Percentiles rank a stretch among this genome's conserved stretches.
These are phyloP conservation scores for Coemansia erecta DNA, from an alignment of 192 early-diverging fungal species.

Conservation along the genomic window DNA sequence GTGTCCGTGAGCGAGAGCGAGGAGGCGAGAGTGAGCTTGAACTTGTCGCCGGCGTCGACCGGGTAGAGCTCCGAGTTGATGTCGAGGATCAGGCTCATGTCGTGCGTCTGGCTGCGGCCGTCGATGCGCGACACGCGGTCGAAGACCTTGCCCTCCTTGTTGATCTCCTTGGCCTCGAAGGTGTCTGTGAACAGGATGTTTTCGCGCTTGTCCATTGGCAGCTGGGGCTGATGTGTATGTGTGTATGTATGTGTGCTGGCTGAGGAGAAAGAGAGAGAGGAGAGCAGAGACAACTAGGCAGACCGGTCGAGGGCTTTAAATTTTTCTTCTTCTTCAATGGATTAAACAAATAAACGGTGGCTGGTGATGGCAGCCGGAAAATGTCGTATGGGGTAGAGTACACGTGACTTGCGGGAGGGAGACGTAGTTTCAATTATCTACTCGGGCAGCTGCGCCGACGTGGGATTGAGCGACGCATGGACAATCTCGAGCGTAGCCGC, in stretches of 20 bases:
- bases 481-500: conserved; percentile 63
- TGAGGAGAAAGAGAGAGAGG: background rate
- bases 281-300: too few relatives aligned
- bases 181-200: conserved; percentile 84
- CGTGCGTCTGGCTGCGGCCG: conserved; percentile 78
- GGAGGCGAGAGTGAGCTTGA: conserved; percentile 77
- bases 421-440: background rate
- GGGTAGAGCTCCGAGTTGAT: conserved; percentile 95
- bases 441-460: background rate
- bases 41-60: conserved; percentile 78
- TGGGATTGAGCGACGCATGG: conserved; percentile 39
- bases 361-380: too few relatives aligned
- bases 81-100: conserved; percentile 89
- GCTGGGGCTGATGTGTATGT: background rate
- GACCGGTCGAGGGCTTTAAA: background rate
- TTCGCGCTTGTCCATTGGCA: conserved; percentile 62
- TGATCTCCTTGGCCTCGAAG: conserved; percentile 85
- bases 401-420: background rate
- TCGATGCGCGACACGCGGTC: conserved; percentile 90
- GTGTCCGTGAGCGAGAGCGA: conserved; percentile 65
- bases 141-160: conserved; percentile 90
- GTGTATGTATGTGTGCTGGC: background rate
- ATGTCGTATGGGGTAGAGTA: too few relatives aligned
- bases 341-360: too few relatives aligned
- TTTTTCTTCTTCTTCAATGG: background rate